phyloP scores from a whole-genome alignment of 169 alveolate genomes.

The Cryptosporidium viatorum region DNA sequence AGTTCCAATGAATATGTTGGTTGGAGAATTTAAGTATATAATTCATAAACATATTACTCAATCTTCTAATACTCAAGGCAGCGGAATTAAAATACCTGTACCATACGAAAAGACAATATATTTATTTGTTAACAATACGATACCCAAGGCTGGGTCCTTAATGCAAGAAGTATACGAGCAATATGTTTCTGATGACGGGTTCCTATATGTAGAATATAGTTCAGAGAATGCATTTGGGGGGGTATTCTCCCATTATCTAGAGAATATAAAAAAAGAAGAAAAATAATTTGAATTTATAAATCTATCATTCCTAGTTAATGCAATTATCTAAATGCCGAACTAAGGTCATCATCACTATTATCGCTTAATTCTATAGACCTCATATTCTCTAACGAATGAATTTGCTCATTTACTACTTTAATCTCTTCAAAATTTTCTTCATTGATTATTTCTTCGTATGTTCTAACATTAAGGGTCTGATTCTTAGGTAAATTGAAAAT shows the following conservation, averaged over 20 bases:
- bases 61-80: constrained; percentile 77
- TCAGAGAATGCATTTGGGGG: constrained; percentile 84
- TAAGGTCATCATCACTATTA: constrained; percentile 65
- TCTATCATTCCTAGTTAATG: neutral
- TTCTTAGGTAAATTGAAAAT: constrained; percentile 3
- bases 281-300: neutral
- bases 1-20: constrained; percentile 89
- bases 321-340: constrained; percentile 58
- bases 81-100: constrained; percentile 75
- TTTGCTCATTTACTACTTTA: constrained; percentile 6
- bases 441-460: neutral
- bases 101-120: constrained; percentile 83
- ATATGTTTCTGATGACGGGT: constrained; percentile 87
- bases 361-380: constrained; percentile 26
- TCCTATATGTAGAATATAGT: constrained; percentile 85
- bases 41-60: constrained; percentile 86
- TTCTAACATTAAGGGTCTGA: neutral
- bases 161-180: constrained; percentile 87
- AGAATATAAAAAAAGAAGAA: neutral
- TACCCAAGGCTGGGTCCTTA: constrained; percentile 85
- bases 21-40: constrained; percentile 90
- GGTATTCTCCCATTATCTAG: neutral
- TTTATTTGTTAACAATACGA: constrained; percentile 83
- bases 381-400: neutral
- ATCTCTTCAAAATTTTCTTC: neutral